These are phyloP conservation scores for Fusarium denticulatum DNA, from an alignment of 2,329 filamentous ascomycete genomes.

Conservation along the genomic window DNA sequence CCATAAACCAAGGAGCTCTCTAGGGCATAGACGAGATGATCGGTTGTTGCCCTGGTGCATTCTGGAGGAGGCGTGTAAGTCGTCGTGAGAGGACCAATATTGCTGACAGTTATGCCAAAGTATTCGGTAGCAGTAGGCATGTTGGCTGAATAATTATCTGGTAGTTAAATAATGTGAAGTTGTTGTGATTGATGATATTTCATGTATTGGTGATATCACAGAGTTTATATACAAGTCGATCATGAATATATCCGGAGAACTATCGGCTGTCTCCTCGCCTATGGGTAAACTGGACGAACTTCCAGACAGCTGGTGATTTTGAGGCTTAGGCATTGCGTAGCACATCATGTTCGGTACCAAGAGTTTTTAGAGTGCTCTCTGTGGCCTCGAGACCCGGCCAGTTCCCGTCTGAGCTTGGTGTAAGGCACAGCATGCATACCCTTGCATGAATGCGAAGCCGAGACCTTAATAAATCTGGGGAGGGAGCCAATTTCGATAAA, in stretches of 20 bases:
- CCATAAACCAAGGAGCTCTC: background rate
- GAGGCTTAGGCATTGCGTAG: background rate
- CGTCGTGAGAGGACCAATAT: conserved; percentile 46
- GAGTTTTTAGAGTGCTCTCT: background rate
- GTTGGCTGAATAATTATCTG: background rate
- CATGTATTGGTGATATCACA: too few species aligned
- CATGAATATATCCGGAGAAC: background rate
- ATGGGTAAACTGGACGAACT: background rate
- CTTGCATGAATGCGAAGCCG: background rate
- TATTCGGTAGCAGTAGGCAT: conserved; percentile 42
- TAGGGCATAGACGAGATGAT: conserved; percentile 1
- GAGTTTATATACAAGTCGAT: background rate
- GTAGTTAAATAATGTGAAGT: background rate
- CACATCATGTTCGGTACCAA: background rate
- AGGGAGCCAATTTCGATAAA: background rate
- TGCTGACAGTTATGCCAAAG: conserved; percentile 39
- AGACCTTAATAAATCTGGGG: background rate
- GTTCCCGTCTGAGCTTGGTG: background rate
- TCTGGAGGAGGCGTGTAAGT: conserved; percentile 41
- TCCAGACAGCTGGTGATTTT: background rate
- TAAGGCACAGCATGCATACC: background rate
- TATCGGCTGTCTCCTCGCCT: background rate
- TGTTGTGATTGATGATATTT: background rate
- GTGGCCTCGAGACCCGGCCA: background rate
- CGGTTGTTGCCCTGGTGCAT: conserved; percentile 28